Evolutionary conservation across 169 alveolate genomes (phyloP).

Genomic region (Eimeria sp.): DNA sequence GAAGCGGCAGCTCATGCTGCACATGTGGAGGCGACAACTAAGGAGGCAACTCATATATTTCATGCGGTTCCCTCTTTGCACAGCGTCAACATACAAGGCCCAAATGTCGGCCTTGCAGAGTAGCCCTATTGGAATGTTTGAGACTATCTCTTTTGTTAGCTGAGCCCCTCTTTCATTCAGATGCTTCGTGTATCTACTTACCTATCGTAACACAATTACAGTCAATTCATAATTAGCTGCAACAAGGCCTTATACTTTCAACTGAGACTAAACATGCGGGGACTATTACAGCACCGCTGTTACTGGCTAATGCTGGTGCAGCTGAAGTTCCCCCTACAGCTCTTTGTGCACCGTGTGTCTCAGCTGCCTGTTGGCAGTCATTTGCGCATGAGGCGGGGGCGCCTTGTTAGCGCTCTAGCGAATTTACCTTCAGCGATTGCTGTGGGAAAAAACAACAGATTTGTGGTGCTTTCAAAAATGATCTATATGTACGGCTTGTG

Average conservation of each 20-base stretch:
- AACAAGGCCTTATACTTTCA: not conserved
- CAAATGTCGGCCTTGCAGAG: not conserved
- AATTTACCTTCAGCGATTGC: not conserved
- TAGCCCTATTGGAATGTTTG: conserved; percentile 1
- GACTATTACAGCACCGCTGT: not conserved
- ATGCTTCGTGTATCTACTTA: not conserved
- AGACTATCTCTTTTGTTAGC: conserved; percentile 33
- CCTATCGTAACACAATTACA: conserved; percentile 12
- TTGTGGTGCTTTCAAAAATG: conserved; percentile 7
- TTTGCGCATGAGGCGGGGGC: conserved; percentile 8
- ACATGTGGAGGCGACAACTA: conserved; percentile 37
- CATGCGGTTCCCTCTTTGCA: conserved; percentile 26
- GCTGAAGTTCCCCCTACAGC: conserved; percentile 13
- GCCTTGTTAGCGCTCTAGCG: conserved; percentile 35
- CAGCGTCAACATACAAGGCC: conserved; percentile 33
- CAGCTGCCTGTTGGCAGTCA: conserved; percentile 19
- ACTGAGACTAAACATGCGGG: not conserved
- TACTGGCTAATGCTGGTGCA: not conserved
- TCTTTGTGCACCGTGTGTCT: not conserved
- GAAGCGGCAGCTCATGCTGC: conserved; percentile 65
- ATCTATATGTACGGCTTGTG: not conserved
- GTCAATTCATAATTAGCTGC: not conserved
- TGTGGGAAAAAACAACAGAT: not conserved
- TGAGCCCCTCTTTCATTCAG: not conserved
- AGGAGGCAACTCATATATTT: not conserved